Percentiles rank a stretch among this genome's conserved stretches.
Conservation (phyloP, 2,329 filamentous ascomycete genomes). For the Phyllachora maydis region DNA sequence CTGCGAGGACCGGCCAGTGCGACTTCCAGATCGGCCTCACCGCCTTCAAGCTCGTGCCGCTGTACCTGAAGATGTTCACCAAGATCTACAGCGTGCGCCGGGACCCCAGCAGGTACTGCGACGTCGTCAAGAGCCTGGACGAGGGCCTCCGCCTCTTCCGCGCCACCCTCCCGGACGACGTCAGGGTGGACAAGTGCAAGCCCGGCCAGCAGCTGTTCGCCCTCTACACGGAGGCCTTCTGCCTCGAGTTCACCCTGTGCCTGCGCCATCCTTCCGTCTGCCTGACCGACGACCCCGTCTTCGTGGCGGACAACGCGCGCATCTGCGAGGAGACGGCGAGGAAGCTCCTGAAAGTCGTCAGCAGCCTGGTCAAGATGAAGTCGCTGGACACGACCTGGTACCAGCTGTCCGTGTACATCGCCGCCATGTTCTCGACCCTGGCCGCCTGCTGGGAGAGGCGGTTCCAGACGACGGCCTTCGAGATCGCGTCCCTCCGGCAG, state of each 20-base stretch:
- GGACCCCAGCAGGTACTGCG: conserved; percentile 40
- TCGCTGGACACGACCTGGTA: conserved; percentile 65
- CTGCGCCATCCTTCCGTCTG: conserved; percentile 41
- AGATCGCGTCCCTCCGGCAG: conserved; percentile 35
- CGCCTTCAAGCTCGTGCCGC: conserved; percentile 40
- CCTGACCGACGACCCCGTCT: conserved; percentile 27
- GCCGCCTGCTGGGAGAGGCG: conserved; percentile 50
- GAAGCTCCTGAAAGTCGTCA: conserved; percentile 39
- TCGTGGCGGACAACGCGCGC: conserved; percentile 39
- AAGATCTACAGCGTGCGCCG: conserved; percentile 53
- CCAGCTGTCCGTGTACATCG: conserved; percentile 48
- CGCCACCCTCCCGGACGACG: conserved; percentile 38
- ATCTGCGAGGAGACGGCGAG: conserved; percentile 46
- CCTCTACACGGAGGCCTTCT: conserved; percentile 30
- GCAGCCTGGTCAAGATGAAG: conserved; percentile 39
- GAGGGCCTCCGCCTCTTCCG: conserved; percentile 32
- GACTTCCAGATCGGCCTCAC: conserved; percentile 45
- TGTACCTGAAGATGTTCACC: conserved; percentile 55
- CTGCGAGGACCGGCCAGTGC: conserved; percentile 34
- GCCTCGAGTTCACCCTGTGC: conserved; percentile 35
- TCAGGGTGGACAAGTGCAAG: conserved; percentile 24
- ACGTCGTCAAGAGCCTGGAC: conserved; percentile 44
- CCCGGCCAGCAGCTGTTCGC: conserved; percentile 25
- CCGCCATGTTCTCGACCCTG: conserved; percentile 52
- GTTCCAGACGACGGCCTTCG: conserved; percentile 31